A percentile compares a stretch with the other conserved stretches of the same genome.
Evolutionary conservation across 75 land plant genomes (phyloP).

Genomic region (Sequoia sempervirens): DNA sequence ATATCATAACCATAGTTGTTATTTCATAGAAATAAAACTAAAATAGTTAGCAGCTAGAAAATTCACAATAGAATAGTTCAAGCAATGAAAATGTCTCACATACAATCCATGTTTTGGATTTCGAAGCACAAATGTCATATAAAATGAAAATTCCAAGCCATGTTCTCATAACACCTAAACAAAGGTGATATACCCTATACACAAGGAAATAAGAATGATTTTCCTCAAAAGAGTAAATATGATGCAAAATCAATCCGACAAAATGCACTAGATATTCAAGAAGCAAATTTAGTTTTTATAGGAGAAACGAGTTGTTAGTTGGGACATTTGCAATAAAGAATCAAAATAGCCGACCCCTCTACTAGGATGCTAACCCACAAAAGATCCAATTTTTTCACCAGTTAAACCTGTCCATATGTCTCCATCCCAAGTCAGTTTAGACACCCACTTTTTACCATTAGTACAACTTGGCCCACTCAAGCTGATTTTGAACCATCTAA

Average conservation of each 20-base stretch:
- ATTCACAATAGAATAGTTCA: not conserved
- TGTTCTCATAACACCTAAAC: not conserved
- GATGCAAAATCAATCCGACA: not conserved
- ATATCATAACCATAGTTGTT: not conserved
- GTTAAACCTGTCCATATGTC: not conserved
- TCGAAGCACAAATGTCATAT: not conserved
- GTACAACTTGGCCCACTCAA: not conserved
- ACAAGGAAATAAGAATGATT: not conserved
- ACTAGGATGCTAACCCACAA: not conserved
- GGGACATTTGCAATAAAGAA: not conserved
- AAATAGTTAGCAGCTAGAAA: not conserved
- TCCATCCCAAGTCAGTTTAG: not conserved
- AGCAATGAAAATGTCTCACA: not conserved
- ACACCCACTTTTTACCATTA: not conserved
- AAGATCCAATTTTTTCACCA: not conserved
- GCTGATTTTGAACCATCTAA: not conserved
- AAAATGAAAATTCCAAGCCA: not conserved
- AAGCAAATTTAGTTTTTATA: not conserved
- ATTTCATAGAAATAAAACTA: not conserved
- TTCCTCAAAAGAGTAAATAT: not conserved
- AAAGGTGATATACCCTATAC: not conserved
- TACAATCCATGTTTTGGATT: not conserved
- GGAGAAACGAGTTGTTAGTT: not conserved
- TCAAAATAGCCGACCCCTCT: not conserved
- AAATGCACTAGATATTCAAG: not conserved